A percentile compares a stretch with the other conserved stretches of the same genome.
phyloP scores from a whole-genome alignment of 768 basidiomycete genomes.

The Austroboletus eburneus region DNA sequence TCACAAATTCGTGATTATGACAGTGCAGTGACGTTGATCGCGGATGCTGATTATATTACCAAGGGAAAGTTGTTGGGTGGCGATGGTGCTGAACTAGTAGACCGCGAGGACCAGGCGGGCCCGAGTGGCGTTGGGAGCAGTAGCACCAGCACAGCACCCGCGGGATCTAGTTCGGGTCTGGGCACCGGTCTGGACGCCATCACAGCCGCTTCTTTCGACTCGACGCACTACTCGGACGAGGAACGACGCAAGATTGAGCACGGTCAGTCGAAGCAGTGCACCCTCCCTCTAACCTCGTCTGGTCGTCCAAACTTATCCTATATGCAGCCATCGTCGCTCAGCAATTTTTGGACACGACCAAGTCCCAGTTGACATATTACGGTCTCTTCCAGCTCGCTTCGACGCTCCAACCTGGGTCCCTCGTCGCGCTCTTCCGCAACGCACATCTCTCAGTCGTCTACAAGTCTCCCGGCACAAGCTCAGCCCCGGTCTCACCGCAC shows the following conservation, averaged over 20 bases:
- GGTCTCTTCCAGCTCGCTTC: conserved; percentile 77
- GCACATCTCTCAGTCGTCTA: conserved; percentile 88
- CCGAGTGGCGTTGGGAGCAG: conserved; percentile 7
- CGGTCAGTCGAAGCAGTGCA: conserved; percentile 61
- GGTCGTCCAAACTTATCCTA: no score
- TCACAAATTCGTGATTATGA: conserved; percentile 64
- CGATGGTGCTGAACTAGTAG: neutral
- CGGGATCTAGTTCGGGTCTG: conserved; percentile 4
- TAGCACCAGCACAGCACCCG: neutral
- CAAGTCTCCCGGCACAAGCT: conserved; percentile 36
- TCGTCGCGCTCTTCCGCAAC: conserved; percentile 88
- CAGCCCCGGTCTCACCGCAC: neutral
- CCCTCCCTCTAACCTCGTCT: no score
- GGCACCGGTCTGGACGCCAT: neutral
- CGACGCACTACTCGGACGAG: conserved; percentile 40
- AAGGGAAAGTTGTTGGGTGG: conserved; percentile 50
- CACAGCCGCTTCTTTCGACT: neutral
- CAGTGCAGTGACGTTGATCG: conserved; percentile 66
- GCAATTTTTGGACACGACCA: conserved; percentile 62
- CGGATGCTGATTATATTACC: conserved; percentile 73
- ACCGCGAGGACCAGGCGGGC: conserved; percentile 8
- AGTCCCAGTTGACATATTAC: conserved; percentile 84
- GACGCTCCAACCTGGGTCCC: conserved; percentile 42
- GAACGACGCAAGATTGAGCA: conserved; percentile 63
- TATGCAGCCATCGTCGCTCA: conserved; percentile 60